Conservation (phyloP, 2,329 filamentous ascomycete species). For the Penicillium crustosum region DNA sequence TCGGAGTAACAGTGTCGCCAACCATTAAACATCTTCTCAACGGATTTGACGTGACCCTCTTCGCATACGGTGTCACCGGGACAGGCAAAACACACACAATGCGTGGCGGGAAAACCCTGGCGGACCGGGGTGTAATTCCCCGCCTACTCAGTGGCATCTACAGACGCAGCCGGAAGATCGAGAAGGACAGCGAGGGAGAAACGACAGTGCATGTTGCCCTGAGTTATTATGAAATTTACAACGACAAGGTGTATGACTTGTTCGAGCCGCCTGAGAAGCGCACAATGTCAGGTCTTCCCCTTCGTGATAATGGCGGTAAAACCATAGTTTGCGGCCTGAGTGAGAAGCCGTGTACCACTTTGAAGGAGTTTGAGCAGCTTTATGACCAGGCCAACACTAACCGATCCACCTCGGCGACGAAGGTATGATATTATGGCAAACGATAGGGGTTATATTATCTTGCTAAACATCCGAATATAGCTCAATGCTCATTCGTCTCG, state of each 20-base stretch:
- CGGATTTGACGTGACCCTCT: conserved; percentile 83
- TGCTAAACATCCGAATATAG: conserved; percentile 37
- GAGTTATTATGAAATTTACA: conserved; percentile 96
- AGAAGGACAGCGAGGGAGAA: conserved; percentile 71
- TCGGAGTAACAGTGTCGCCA: conserved; percentile 65
- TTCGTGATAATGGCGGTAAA: conserved; percentile 82
- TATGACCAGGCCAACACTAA: conserved; percentile 93
- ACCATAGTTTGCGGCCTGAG: conserved; percentile 84
- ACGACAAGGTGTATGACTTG: conserved; percentile 89
- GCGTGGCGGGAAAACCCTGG: conserved; percentile 83
- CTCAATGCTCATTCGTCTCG: conserved; percentile 88
- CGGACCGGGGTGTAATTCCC: conserved; percentile 84
- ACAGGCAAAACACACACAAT: conserved; percentile 96
- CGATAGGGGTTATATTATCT: conserved; percentile 10
- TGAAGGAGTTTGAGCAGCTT: conserved; percentile 85
- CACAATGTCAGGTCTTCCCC: conserved; percentile 73
- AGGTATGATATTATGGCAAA: conserved; percentile 45
- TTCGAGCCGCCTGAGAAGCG: conserved; percentile 87
- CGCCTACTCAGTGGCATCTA: conserved; percentile 82
- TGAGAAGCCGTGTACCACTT: conserved; percentile 74
- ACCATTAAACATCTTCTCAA: conserved; percentile 86
- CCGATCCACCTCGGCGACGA: conserved; percentile 83
- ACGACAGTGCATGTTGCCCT: conserved; percentile 72
- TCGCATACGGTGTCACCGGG: conserved; percentile 90
- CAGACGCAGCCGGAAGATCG: conserved; percentile 77